Percentiles rank a stretch among this genome's conserved stretches.
Evolutionary conservation across 2,329 filamentous ascomycete species (phyloP).

Genomic region (Fusarium sp.): DNA sequence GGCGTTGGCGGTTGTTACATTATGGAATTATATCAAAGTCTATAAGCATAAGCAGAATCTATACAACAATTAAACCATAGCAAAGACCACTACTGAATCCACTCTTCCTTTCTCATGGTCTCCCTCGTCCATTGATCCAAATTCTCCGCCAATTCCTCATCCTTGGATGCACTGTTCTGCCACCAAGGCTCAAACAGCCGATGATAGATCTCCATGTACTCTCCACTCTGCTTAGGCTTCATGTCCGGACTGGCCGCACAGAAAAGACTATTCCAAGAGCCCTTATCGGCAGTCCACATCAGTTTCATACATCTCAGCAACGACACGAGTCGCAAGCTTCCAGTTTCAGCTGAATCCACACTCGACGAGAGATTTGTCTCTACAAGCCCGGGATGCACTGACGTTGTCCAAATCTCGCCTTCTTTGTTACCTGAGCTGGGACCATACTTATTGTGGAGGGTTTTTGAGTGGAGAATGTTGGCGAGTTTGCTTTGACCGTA

Average conservation of each 20-base stretch:
- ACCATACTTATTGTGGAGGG: conserved; percentile 16
- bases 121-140: conserved; percentile 28
- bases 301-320: neutral
- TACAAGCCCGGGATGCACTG: conserved; percentile 27
- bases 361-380: conserved; percentile 1
- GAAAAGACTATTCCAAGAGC: conserved; percentile 31
- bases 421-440: conserved; percentile 4
- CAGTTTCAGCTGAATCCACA: neutral
- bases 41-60: neutral
- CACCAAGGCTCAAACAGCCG: conserved; percentile 25
- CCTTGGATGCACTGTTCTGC: conserved; percentile 15
- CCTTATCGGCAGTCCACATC: conserved; percentile 10
- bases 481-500: conserved; percentile 35
- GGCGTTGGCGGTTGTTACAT: too few species aligned
- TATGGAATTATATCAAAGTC: neutral
- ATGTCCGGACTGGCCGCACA: conserved; percentile 22
- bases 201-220: conserved; percentile 19
- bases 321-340: neutral
- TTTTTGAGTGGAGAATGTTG: conserved; percentile 30
- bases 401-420: conserved; percentile 25
- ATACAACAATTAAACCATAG: neutral
- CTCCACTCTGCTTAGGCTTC: conserved; percentile 21
- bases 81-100: neutral
- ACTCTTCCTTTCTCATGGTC: conserved; percentile 16
- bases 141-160: conserved; percentile 16